Percentiles rank a stretch among this genome's conserved stretches.
phyloP scores from a whole-genome alignment of 768 basidiomycete species.

The Sporobolomyces phaffii region DNA sequence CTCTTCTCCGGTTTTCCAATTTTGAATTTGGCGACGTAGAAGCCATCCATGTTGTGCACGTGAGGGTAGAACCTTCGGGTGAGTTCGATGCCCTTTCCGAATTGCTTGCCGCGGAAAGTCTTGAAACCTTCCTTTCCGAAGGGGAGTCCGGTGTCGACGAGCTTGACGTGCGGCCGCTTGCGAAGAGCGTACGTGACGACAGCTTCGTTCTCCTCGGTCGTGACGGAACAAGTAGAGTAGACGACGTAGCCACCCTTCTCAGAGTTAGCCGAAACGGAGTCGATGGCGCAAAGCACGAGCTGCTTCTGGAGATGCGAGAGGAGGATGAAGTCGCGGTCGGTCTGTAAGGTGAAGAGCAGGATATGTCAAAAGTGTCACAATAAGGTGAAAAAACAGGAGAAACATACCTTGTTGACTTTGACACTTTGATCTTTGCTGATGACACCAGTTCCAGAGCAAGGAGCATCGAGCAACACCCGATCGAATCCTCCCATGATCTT shows the following conservation, averaged over 20 bases:
- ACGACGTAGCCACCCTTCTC: constrained; percentile 89
- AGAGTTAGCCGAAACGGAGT: constrained; percentile 82
- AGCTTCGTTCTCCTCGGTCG: constrained; percentile 95
- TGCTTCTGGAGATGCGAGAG: constrained; percentile 98
- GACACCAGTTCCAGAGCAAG: constrained; percentile 95
- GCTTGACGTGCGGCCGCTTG: constrained; percentile 84
- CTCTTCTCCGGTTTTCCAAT: constrained; percentile 43
- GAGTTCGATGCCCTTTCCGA: constrained; percentile 67
- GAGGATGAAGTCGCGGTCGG: constrained; percentile 88
- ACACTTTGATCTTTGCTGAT: constrained; percentile 97
- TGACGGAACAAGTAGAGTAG: constrained; percentile 97
- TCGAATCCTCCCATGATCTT: constrained; percentile 99
- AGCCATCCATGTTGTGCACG: constrained; percentile 98
- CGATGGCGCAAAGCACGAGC: constrained; percentile 93
- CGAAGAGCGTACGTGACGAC: constrained; percentile 95
- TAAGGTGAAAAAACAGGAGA: not conserved
- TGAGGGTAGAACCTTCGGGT: constrained; percentile 74
- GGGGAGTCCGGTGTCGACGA: constrained; percentile 84
- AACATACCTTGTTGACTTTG: constrained; percentile 88
- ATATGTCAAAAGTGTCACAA: not conserved
- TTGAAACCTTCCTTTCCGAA: constrained; percentile 91
- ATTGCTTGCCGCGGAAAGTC: constrained; percentile 81
- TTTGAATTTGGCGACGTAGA: constrained; percentile 97
- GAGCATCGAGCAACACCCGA: constrained; percentile 91
- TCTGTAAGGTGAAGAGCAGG: constrained; percentile 51